A percentile compares a stretch with the other conserved stretches of the same genome.
phyloP scores from a whole-genome alignment of 1,284 basidiomycete genomes.

The Bjerkandera adusta region DNA sequence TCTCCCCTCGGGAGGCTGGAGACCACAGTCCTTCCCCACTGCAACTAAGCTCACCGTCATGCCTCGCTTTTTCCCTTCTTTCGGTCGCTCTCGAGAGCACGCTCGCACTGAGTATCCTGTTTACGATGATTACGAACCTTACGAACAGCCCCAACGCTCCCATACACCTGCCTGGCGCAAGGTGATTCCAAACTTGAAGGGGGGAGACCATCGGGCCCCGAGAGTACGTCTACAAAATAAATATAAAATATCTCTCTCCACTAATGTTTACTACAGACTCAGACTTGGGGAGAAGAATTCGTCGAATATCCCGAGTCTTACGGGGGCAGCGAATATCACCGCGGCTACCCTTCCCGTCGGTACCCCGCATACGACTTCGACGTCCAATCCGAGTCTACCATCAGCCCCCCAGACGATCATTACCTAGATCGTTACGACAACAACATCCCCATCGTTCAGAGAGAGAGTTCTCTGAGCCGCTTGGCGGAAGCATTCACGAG shows the following conservation, averaged over 20 bases:
- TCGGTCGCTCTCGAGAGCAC: constrained; percentile 27
- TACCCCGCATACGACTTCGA: constrained; percentile 1
- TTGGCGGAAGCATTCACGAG: constrained; percentile 30
- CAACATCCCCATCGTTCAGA: constrained; percentile 29
- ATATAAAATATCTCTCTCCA: not conserved
- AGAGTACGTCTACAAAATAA: constrained; percentile 18
- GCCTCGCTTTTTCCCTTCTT: constrained; percentile 29
- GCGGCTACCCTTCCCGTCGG: not conserved
- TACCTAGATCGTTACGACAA: constrained; percentile 24
- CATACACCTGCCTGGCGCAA: constrained; percentile 26
- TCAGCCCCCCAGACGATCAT: constrained; percentile 17
- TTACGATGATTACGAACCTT: constrained; percentile 24
- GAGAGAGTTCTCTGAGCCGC: constrained; percentile 28
- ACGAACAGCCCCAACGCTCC: constrained; percentile 17
- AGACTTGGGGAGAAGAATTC: constrained; percentile 26
- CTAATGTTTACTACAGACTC: too few species aligned
- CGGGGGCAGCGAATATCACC: constrained; percentile 6
- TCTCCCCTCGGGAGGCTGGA: constrained; percentile 9
- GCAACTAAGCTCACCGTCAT: constrained; percentile 15
- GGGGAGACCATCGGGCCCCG: constrained; percentile 14
- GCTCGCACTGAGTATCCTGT: constrained; percentile 17
- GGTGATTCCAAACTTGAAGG: constrained; percentile 21
- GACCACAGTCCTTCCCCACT: constrained; percentile 5
- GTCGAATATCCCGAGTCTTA: constrained; percentile 17
- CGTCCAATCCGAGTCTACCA: constrained; percentile 9